Conservation (phyloP, 169 alveolate species). For the Plasmodium inui region DNA sequence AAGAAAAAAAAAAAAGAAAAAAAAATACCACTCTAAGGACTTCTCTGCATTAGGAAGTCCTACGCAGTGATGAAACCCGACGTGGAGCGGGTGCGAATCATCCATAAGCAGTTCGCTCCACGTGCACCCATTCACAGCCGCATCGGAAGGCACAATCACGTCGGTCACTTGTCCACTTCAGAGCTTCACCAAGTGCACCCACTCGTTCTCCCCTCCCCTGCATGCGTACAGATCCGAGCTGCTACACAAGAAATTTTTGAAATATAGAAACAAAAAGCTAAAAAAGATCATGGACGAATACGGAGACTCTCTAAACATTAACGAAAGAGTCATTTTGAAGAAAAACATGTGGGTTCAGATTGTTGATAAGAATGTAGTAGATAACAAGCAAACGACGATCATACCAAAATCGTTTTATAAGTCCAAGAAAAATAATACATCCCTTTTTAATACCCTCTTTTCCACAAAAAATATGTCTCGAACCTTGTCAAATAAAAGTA, state of each 20-base stretch:
- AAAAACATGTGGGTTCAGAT: conserved; percentile 76
- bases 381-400: conserved; percentile 63
- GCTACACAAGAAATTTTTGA: conserved; percentile 45
- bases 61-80: neutral
- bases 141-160: neutral
- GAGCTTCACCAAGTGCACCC: neutral
- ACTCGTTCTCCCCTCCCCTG: neutral
- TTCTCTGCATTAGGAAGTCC: neutral
- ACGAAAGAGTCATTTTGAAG: conserved; percentile 61
- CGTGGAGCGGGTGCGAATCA: neutral
- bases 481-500: conserved; percentile 71
- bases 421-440: conserved; percentile 60
- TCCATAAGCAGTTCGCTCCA: neutral
- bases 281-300: conserved; percentile 73
- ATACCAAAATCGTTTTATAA: conserved; percentile 73
- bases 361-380: conserved; percentile 43
- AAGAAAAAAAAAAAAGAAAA: neutral
- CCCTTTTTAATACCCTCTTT: conserved; percentile 52
- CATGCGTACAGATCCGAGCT: conserved; percentile 34
- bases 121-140: neutral
- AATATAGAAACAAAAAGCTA: conserved; percentile 62
- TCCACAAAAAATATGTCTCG: conserved; percentile 59
- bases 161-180: neutral
- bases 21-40: neutral
- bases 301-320: conserved; percentile 58